These are phyloP conservation scores for Aegilops sharonensis DNA, from an alignment of 176 grass and related monocot species.

Conservation along the genomic window DNA sequence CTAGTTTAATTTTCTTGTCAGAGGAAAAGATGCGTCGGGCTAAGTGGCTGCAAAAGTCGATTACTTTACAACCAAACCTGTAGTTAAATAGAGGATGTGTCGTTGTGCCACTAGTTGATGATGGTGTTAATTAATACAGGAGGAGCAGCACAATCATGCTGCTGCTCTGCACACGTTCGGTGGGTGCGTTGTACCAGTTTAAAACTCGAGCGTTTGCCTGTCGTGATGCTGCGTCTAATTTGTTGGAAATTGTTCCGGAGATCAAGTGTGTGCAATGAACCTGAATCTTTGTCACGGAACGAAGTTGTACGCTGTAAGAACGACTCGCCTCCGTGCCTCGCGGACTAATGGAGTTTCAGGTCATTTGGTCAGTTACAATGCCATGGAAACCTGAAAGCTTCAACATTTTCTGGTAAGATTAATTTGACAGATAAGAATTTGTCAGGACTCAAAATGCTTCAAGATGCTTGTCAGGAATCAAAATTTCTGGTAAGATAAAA, in stretches of 20 bases:
- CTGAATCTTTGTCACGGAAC: too few species aligned
- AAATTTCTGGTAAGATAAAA: too few species aligned
- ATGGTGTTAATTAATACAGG: neutral
- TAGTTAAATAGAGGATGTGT: neutral
- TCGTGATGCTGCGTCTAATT: neutral
- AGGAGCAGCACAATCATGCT: neutral
- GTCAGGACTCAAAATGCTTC: too few species aligned
- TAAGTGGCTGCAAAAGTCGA: conserved; percentile 6
- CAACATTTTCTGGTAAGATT: too few species aligned
- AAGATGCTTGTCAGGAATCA: too few species aligned
- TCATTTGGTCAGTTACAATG: too few species aligned
- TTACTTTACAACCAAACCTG: neutral
- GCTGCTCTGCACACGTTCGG: neutral
- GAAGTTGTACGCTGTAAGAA: too few species aligned
- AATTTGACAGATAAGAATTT: too few species aligned
- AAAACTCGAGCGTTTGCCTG: neutral
- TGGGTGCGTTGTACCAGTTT: conserved; percentile 8
- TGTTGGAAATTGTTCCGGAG: neutral
- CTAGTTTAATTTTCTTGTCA: neutral
- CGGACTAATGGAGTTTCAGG: too few species aligned
- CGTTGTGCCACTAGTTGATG: conserved; percentile 2
- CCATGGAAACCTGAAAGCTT: too few species aligned
- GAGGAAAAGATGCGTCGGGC: neutral
- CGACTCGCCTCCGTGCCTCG: too few species aligned
- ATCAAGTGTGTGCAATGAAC: neutral